Evolutionary conservation across 208 protist species (phyloP).

Genomic region (Kentomonas sorsogonicus): DNA sequence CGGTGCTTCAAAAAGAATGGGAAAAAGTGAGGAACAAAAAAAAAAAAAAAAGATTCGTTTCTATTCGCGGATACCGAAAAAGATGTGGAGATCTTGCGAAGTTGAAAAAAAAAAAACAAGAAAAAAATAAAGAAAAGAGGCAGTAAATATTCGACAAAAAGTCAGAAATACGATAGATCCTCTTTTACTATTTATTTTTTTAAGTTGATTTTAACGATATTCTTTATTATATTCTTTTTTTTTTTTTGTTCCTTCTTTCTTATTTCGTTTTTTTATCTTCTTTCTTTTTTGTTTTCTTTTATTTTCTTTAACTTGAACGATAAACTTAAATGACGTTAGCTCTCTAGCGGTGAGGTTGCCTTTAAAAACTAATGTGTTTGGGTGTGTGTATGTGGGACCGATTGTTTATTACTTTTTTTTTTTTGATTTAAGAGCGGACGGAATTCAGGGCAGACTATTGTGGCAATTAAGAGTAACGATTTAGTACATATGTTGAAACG

Average conservation of each 20-base stretch:
- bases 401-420: too few relatives aligned
- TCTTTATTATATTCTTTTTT: conserved; percentile 10
- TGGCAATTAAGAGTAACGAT: too few relatives aligned
- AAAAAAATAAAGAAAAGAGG: conserved; percentile 9
- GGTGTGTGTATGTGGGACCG: too few relatives aligned
- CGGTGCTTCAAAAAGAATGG: background rate
- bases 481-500: too few relatives aligned
- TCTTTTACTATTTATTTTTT: too few relatives aligned
- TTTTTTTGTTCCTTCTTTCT: conserved; percentile 10
- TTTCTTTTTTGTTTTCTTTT: conserved; percentile 1
- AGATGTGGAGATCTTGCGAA: background rate
- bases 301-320: too few relatives aligned
- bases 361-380: too few relatives aligned
- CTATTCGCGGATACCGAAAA: conserved; percentile 4
- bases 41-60: conserved; percentile 6
- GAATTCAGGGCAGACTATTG: too few relatives aligned
- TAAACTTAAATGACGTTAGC: too few relatives aligned
- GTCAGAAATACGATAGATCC: background rate
- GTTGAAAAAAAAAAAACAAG: conserved; percentile 4
- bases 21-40: background rate
- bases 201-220: too few relatives aligned
- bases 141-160: background rate
- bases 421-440: too few relatives aligned
- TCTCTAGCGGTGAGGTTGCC: too few relatives aligned
- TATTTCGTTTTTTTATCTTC: conserved; percentile 13